Evolutionary conservation across 345 rosid genomes (phyloP), one percentile per base, ranked within the genome.

Genomic region (Garcia nutans): DNA sequence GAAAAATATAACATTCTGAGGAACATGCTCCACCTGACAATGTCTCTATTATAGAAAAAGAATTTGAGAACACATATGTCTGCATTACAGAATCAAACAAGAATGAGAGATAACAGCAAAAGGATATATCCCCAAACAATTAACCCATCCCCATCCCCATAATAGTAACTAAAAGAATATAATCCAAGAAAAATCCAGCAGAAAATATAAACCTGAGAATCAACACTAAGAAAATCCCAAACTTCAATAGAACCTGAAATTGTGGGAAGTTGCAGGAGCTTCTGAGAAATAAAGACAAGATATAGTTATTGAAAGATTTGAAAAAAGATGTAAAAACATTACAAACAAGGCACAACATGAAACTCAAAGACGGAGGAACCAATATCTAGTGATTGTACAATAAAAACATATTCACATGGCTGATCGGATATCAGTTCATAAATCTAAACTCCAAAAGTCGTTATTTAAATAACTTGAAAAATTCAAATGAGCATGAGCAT

Each of bases 221-320:
- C 99, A 74, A 96, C 93, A 66, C 94, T 92, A 73, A 96, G 89
- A 75, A 96, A 96, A 87, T 93, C 98, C 99, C 99, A 92, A 76
- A 96, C 98, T 82, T 96, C 99, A 82, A 96, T 88, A 15, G 98
- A 96, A 80, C 97, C 98, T 55, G 99, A 93, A 85, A 96, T 76
- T 75, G 85, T 91, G 70, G 96, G 98, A 83, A 89, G 90, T 84
- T 89, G 97, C 87, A 96, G 81, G 56, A 96, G 89, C 83, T 85
- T 88, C 99, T 93, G 95, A 75, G 68, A 76, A 86, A 70, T 70
- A 77, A 28, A 81, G 59, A 60, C 65, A 78, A 26, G 8, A 65
- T 67, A 28, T 23, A 31, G 67, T 67, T 26, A 70, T 20, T 41
- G 47, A 71, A 74, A 8, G 26, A 59, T 1, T 65, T 28, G 31